Base-by-base conservation (phyloP, 2,329 filamentous ascomycete genomes). In the Fusarium albidum region DNA sequence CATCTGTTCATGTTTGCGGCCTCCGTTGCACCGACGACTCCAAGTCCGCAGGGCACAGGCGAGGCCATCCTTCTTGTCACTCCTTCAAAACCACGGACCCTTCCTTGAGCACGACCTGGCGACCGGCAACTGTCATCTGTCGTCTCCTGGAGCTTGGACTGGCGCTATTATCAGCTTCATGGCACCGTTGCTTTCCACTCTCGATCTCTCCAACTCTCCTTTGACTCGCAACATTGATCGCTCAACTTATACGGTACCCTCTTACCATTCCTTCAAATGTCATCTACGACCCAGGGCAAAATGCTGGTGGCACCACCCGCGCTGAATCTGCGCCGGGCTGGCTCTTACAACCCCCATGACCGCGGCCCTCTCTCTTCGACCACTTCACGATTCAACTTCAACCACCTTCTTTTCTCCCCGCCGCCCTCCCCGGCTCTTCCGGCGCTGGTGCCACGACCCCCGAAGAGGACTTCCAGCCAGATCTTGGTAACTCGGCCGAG, bases 401-500 rank as follows among this genome's bases (percentile, higher is more conserved):
- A 87, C 65, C 84, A 90, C 58, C 80, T 90, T 32, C 76, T 87
- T 63, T 87, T 85, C 71, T 86, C 84, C 21, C 81, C 80, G 2
- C 90, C 88, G 21, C 87, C 88, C 5, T 94, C 87, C 3, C 89
- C 88, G 3, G 84, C 84, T 58, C 81, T 92, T 42, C 90, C 88
- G 11, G 86, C 84, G 12, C 79, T 90, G 46, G 77, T 89, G 29
- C 86, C 86, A 12, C 81, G 86, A 56, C 84, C 85, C 67, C 59
- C 55, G 11, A 82, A 86, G 67, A 86, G 88, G 72, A 82, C 85
- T 41, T 78, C 79, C 15, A 75, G 78, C 35, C 76, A 82, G n/a
- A 64, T 69, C 14, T 56, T 75, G 43, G 66, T 66, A 5, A 74
- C 82, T 41, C 81, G 82, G 31, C 84, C 83, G 5, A 83, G 82